Evolutionary conservation across 768 basidiomycete genomes (phyloP).

Genomic region (Grammothele lineata): DNA sequence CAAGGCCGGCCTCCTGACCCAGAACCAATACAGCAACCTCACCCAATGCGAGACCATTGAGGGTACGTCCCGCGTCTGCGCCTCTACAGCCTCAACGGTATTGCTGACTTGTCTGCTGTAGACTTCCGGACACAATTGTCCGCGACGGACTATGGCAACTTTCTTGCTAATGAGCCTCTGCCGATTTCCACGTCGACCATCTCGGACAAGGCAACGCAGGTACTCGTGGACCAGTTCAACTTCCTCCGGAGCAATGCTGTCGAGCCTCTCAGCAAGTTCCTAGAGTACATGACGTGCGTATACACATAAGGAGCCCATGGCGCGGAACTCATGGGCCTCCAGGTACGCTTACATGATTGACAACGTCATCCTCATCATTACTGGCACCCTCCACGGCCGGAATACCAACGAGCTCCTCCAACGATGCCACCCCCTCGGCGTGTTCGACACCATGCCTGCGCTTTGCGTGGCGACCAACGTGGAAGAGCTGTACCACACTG

Average conservation of each 20-base stretch:
- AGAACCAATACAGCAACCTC: slow-evolving; percentile 87
- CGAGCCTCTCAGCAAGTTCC: slow-evolving; percentile 84
- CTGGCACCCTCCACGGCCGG: slow-evolving; percentile 93
- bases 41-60: slow-evolving; percentile 97
- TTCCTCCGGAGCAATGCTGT: slow-evolving; percentile 89
- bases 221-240: slow-evolving; percentile 97
- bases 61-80: slow-evolving; percentile 45
- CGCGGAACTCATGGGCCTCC: slow-evolving; percentile 3
- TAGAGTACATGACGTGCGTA: slow-evolving; percentile 96
- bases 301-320: neutral
- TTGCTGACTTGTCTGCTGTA: slow-evolving; percentile 29
- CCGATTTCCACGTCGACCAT: slow-evolving; percentile 93
- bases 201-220: slow-evolving; percentile 92
- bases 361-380: slow-evolving; percentile 96
- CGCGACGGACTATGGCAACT: slow-evolving; percentile 97
- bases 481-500: slow-evolving; percentile 95
- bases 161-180: slow-evolving; percentile 92
- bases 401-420: slow-evolving; percentile 96
- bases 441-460: slow-evolving; percentile 98
- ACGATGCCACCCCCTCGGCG: slow-evolving; percentile 93
- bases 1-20: slow-evolving; percentile 87
- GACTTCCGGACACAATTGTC: slow-evolving; percentile 95
- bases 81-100: neutral
- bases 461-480: slow-evolving; percentile 99
- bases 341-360: slow-evolving; percentile 99